Percentiles rank a stretch among this genome's conserved stretches.
Evolutionary conservation across 805 yeast genomes (phyloP).

Genomic region (Lipomyces chichibuensis): DNA sequence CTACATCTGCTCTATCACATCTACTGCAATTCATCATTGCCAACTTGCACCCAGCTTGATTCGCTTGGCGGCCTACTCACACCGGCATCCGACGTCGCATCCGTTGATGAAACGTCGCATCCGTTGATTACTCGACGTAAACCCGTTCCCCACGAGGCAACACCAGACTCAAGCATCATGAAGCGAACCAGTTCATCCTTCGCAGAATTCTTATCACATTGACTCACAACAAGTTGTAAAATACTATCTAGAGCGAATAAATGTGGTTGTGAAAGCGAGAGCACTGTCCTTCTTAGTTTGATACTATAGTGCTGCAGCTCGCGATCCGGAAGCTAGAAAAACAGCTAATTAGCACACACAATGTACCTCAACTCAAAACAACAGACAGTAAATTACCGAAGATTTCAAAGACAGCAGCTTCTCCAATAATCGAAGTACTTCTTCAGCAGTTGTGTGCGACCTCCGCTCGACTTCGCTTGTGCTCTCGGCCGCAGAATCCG

Average conservation of each 20-base stretch:
- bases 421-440: conserved; percentile 7
- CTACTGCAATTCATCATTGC: background rate
- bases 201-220: conserved; percentile 15
- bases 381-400: conserved; percentile 7
- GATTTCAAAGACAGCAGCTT: conserved; percentile 10
- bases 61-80: conserved; percentile 14
- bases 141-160: conserved; percentile 34
- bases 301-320: conserved; percentile 26
- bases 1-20: background rate
- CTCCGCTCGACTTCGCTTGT: background rate
- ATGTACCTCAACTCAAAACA: background rate
- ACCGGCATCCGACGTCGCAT: conserved; percentile 3
- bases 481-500: background rate
- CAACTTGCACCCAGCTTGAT: conserved; percentile 17
- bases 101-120: conserved; percentile 21
- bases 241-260: conserved; percentile 4
- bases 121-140: conserved; percentile 27
- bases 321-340: conserved; percentile 21
- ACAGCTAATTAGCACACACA: background rate
- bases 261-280: conserved; percentile 18
- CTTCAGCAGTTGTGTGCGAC: conserved; percentile 4
- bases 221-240: conserved; percentile 1
- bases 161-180: conserved; percentile 33
- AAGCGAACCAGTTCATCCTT: conserved; percentile 20
- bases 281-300: conserved; percentile 13